These are phyloP conservation scores for Sinapis alba DNA, from an alignment of 441 rosid species.

Conservation along the genomic window DNA sequence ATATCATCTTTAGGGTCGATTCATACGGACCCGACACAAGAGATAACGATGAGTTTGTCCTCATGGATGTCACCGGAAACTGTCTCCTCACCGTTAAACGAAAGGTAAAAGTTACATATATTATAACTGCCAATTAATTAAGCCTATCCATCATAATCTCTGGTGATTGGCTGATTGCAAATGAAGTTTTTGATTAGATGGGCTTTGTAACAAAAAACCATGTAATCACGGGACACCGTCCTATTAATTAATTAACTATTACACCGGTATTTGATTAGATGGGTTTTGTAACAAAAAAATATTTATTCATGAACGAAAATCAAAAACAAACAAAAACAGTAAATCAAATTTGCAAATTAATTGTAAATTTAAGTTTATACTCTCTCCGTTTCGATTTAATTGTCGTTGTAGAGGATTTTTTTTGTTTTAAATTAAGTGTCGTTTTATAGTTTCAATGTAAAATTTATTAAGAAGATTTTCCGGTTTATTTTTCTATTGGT, in stretches of 20 bases:
- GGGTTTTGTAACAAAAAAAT: conserved; percentile 8
- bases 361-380: background rate
- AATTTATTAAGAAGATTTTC: too few relatives aligned
- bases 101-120: conserved; percentile 50
- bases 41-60: conserved; percentile 67
- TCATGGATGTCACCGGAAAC: conserved; percentile 83
- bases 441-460: too few relatives aligned
- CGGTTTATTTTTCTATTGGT: too few relatives aligned
- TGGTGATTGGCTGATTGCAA: background rate
- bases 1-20: conserved; percentile 86
- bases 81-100: conserved; percentile 87
- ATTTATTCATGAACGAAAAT: background rate
- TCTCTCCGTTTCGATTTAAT: too few relatives aligned
- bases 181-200: background rate
- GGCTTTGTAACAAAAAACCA: background rate
- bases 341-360: background rate
- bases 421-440: too few relatives aligned
- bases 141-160: background rate
- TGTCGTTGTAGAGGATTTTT: too few relatives aligned
- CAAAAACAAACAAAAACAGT: background rate
- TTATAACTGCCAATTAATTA: background rate
- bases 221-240: background rate
- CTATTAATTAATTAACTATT: background rate
- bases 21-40: conserved; percentile 78
- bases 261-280: conserved; percentile 3